phyloP scores from a whole-genome alignment of 1,284 basidiomycete species.

The Cryptococcus sp. region DNA sequence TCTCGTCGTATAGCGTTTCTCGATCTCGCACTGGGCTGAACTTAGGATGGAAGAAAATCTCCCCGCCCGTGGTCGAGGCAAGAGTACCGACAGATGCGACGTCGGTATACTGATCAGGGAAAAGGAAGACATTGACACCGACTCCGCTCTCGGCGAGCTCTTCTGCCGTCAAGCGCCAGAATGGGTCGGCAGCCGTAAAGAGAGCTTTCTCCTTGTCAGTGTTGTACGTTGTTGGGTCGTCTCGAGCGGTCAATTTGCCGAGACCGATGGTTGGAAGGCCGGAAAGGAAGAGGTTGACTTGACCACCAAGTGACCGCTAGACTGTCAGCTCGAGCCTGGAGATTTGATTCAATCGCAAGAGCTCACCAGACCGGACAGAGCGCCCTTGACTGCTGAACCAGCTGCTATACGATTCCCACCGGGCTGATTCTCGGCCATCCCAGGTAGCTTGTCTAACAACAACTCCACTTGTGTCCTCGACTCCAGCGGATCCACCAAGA shows the following conservation, averaged over 20 bases:
- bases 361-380: slow-evolving; percentile 66
- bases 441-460: slow-evolving; percentile 59
- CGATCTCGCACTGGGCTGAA: slow-evolving; percentile 71
- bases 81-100: slow-evolving; percentile 77
- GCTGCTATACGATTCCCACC: slow-evolving; percentile 58
- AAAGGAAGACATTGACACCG: slow-evolving; percentile 84
- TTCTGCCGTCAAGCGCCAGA: slow-evolving; percentile 78
- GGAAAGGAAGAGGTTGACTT: slow-evolving; percentile 75
- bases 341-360: neutral
- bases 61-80: slow-evolving; percentile 78
- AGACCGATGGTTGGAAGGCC: slow-evolving; percentile 72
- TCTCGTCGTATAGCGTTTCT: slow-evolving; percentile 62
- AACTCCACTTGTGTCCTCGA: slow-evolving; percentile 50
- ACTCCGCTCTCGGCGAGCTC: slow-evolving; percentile 85
- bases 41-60: slow-evolving; percentile 85
- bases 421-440: slow-evolving; percentile 53
- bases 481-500: slow-evolving; percentile 73
- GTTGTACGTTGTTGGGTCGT: slow-evolving; percentile 72
- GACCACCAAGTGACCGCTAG: slow-evolving; percentile 77
- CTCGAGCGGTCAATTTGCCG: slow-evolving; percentile 58
- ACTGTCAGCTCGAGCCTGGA: slow-evolving; percentile 10
- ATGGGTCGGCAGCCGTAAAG: slow-evolving; percentile 66
- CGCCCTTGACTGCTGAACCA: slow-evolving; percentile 70
- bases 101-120: slow-evolving; percentile 77
- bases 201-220: slow-evolving; percentile 83